Evolutionary conservation across 2,329 filamentous ascomycete species (phyloP), one percentile per base, ranked within the genome.

Genomic region (Pseudogymnoascus sp.): DNA sequence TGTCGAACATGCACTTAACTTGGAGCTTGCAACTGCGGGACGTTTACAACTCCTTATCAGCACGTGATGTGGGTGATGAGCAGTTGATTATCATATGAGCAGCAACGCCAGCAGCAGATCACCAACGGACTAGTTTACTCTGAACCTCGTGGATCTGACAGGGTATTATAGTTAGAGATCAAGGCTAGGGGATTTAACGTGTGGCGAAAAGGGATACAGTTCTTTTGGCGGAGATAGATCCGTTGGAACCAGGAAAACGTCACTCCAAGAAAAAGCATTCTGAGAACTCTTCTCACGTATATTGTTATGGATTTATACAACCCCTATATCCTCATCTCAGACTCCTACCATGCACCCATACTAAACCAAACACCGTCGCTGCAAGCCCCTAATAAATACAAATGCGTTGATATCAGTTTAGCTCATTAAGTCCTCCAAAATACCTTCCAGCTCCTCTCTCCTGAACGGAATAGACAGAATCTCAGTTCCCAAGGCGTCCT

Each of bases 401-500:
- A 50, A 30, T 30, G 22, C 16, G 22, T n/a, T n/a, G n/a, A 9
- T 16, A 50, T 50, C 43, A 50, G 22, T 50, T 50, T 50, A 50
- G 25, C 22, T 30, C 70, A 77, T 75, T 62, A 83, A 72, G 62
- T 97, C 94, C 70, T 97, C 93, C 64, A 97, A 73, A 54, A 96
- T 89, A 1, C 82, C 86, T 73, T 97, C 93, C 70, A 97, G 78
- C 74, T 99, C 94, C 65, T 96, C 91, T 67, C 87, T 88, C 43
- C 87, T 81, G 70, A 97, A 91, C 0, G 94, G 94, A 12, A 96
- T 84, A 66, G 89, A 88, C 54, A 99, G 74, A 59, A 94, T 77
- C 72, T 97, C 94, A 2, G 88, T 92, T 2, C 94, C 94, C 61
- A 92, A 78, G 0, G 83, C 82, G 72, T 99, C 93, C 70, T 93